phyloP scores from a whole-genome alignment of 768 basidiomycete genomes.

The Trametes punicea region DNA sequence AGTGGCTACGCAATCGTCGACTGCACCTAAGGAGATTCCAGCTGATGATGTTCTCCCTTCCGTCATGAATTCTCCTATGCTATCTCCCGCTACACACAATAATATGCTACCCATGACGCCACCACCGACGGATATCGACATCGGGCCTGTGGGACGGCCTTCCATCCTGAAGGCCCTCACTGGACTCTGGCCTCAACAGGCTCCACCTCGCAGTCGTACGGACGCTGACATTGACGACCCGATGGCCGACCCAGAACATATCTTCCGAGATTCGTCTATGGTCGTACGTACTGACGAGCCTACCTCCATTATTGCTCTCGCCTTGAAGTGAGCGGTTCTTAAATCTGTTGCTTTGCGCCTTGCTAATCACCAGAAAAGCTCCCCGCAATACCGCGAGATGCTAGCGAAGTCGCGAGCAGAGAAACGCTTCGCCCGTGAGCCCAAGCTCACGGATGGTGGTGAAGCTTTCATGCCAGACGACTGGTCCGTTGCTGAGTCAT shows the following conservation, averaged over 20 bases:
- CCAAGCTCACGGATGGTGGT: constrained; percentile 54
- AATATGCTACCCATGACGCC: constrained; percentile 22
- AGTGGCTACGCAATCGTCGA: neutral
- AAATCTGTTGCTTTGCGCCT: neutral
- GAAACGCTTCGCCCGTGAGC: constrained; percentile 60
- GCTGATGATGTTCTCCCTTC: constrained; percentile 31
- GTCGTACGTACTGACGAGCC: constrained; percentile 96
- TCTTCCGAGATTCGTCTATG: constrained; percentile 93
- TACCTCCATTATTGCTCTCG: constrained; percentile 95
- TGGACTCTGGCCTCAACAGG: constrained; percentile 71
- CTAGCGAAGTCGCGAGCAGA: constrained; percentile 73
- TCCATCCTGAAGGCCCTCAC: constrained; percentile 83
- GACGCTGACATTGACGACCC: constrained; percentile 63
- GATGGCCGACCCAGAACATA: constrained; percentile 81
- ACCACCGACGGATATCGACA: constrained; percentile 49
- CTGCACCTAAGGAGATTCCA: constrained; percentile 3
- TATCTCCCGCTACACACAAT: constrained; percentile 21
- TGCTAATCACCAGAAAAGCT: constrained; percentile 42
- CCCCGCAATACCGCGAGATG: constrained; percentile 80
- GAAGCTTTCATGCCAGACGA: constrained; percentile 96
- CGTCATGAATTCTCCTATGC: constrained; percentile 54
- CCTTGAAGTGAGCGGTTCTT: constrained; percentile 62
- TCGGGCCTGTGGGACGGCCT: constrained; percentile 46
- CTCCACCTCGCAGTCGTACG: constrained; percentile 47
- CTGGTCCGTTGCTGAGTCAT: constrained; percentile 72